Evolutionary conservation across 2,329 filamentous ascomycete species (phyloP).

Genomic region (Blastomyces gilchristii): DNA sequence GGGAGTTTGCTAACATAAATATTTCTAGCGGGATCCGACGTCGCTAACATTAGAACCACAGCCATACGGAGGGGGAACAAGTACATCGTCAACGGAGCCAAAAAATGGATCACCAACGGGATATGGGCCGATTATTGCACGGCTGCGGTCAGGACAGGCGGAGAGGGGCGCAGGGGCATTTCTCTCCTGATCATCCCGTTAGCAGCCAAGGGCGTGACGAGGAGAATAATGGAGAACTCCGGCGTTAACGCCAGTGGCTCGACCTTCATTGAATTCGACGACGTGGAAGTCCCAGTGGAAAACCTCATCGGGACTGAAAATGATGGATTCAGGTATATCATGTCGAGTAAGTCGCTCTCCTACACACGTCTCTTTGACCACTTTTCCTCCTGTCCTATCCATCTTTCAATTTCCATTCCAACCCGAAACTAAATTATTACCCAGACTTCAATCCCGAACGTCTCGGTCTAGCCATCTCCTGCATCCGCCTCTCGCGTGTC

Average conservation of each 20-base stretch:
- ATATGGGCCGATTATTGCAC: constrained; percentile 53
- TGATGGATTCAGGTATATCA: constrained; percentile 60
- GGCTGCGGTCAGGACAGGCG: constrained; percentile 52
- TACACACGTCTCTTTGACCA: not conserved
- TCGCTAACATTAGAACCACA: constrained; percentile 53
- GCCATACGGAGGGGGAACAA: constrained; percentile 42
- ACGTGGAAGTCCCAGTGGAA: constrained; percentile 58
- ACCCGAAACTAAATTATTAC: not conserved
- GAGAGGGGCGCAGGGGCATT: constrained; percentile 43
- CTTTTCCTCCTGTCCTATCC: constrained; percentile 29
- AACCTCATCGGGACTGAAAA: constrained; percentile 62
- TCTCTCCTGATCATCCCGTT: constrained; percentile 50
- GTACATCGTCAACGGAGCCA: constrained; percentile 56
- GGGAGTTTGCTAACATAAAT: constrained; percentile 19
- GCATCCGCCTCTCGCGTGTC: constrained; percentile 52
- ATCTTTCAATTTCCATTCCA: not conserved
- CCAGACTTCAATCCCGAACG: constrained; percentile 68
- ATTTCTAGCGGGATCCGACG: constrained; percentile 48
- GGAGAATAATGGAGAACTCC: constrained; percentile 50
- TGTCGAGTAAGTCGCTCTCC: constrained; percentile 45
- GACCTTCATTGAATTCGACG: constrained; percentile 59
- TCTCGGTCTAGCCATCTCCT: constrained; percentile 53
- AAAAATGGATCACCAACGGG: constrained; percentile 59
- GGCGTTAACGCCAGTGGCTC: constrained; percentile 57
- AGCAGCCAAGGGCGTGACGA: constrained; percentile 40